phyloP scores from a whole-genome alignment of 202 grass and related monocot species.

The Cymbopogon flexuosus region DNA sequence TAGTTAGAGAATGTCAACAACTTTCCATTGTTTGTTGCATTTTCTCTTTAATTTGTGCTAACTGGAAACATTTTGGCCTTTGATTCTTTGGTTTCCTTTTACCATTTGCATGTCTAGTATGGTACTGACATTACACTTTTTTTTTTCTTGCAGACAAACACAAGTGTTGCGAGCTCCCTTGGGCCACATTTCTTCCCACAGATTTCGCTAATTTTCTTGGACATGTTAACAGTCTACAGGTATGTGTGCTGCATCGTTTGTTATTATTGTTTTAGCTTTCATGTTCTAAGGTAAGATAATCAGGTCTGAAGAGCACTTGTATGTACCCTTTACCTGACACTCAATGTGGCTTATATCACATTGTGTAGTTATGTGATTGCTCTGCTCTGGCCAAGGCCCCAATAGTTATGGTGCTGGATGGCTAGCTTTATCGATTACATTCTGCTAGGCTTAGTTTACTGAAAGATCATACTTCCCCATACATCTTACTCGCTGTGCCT shows the following conservation, averaged over 20 bases:
- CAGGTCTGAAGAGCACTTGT: not conserved
- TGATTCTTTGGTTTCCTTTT: not conserved
- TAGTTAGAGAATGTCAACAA: not conserved
- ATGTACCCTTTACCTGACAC: not conserved
- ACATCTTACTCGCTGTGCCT: not conserved
- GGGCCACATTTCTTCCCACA: constrained; percentile 93
- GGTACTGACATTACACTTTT: constrained; percentile 24
- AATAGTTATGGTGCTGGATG: not conserved
- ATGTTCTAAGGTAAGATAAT: not conserved
- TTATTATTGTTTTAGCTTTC: not conserved
- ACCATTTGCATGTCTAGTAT: not conserved
- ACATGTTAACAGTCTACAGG: constrained; percentile 99
- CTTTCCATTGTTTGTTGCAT: not conserved
- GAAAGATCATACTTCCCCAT: not conserved
- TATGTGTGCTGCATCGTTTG: constrained; percentile 23
- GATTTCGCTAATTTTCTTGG: constrained; percentile 91
- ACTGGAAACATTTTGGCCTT: not conserved
- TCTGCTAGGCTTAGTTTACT: not conserved
- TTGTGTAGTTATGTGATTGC: not conserved
- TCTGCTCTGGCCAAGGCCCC: not conserved
- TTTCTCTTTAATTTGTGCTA: not conserved
- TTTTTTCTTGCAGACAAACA: constrained; percentile 83
- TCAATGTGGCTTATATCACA: not conserved
- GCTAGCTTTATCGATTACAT: not conserved
- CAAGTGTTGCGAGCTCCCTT: constrained; percentile 79